Conservation (phyloP, 116 monocot genomes). For the Thalassia testudinum region DNA sequence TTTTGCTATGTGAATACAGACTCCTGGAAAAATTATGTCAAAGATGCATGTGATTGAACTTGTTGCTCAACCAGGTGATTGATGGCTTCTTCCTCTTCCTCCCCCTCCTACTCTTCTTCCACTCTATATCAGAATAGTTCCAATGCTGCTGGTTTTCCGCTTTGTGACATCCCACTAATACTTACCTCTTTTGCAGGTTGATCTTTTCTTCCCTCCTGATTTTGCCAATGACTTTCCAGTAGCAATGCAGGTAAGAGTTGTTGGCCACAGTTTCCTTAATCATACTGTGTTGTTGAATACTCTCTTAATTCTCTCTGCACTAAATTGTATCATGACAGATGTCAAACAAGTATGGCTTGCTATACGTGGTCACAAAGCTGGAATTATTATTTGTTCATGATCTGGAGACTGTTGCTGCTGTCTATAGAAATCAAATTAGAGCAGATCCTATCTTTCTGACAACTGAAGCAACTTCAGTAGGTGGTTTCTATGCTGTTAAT, state of each 20-base stretch:
- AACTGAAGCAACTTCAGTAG: slow-evolving; percentile 63
- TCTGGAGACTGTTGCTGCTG: slow-evolving; percentile 82
- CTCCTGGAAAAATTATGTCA: no score
- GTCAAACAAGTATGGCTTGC: slow-evolving; percentile 74
- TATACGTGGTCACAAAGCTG: slow-evolving; percentile 97
- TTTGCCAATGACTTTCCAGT: slow-evolving; percentile 82
- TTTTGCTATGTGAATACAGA: no score
- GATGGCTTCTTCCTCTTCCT: no score
- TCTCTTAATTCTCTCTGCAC: not conserved
- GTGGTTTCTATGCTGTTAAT: slow-evolving; percentile 94
- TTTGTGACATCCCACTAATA: no score
- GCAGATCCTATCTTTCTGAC: slow-evolving; percentile 97
- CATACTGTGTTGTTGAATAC: no score
- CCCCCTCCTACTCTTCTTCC: no score
- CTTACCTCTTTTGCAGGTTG: no score
- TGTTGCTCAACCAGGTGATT: no score
- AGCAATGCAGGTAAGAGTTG: slow-evolving; percentile 87
- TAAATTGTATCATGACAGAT: slow-evolving; percentile 35
- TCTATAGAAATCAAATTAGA: slow-evolving; percentile 94
- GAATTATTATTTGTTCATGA: slow-evolving; percentile 96
- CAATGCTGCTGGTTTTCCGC: no score
- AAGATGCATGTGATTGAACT: no score
- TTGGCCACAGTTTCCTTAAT: no score
- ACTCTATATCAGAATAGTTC: no score
- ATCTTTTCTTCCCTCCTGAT: slow-evolving; percentile 89